A percentile compares a stretch with the other conserved stretches of the same genome.
phyloP scores from a whole-genome alignment of 768 basidiomycete genomes.

The Lanmaoa rubissima region DNA sequence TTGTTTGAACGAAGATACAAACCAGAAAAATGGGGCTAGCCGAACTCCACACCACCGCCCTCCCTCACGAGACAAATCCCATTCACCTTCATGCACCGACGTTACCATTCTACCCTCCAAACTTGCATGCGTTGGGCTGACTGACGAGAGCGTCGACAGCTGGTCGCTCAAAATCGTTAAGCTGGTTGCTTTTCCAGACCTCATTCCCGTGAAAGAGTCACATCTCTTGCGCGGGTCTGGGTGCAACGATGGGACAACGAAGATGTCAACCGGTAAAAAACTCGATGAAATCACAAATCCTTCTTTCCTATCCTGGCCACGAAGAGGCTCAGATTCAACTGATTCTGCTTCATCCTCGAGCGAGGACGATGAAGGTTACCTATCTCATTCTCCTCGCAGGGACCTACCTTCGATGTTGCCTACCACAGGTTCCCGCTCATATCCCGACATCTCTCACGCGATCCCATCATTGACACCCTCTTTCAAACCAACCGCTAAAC shows the following conservation, averaged over 20 bases:
- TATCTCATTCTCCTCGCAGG: conserved; percentile 54
- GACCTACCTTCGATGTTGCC: conserved; percentile 37
- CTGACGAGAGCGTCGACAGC: conserved; percentile 62
- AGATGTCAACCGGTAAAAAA: conserved; percentile 8
- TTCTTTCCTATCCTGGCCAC: conserved; percentile 22
- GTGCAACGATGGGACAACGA: background rate
- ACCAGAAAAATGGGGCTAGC: conserved; percentile 1
- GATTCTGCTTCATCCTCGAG: conserved; percentile 27
- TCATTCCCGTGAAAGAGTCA: conserved; percentile 43
- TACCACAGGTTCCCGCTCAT: conserved; percentile 41
- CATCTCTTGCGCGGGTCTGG: conserved; percentile 4
- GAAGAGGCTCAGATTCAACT: conserved; percentile 23
- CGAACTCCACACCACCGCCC: conserved; percentile 10
- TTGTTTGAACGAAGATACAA: conserved; percentile 1
- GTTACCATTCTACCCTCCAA: conserved; percentile 67
- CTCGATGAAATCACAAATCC: conserved; percentile 17
- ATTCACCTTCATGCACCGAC: conserved; percentile 54
- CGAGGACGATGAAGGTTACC: conserved; percentile 52
- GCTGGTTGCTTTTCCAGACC: conserved; percentile 72
- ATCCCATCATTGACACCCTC: conserved; percentile 29
- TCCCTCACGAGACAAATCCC: conserved; percentile 40
- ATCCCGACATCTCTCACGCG: conserved; percentile 39
- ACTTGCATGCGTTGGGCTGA: conserved; percentile 73
- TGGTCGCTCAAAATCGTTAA: conserved; percentile 80
- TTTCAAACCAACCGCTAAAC: conserved; percentile 39